These are phyloP conservation scores for Novymonas esmeraldas DNA, from an alignment of 208 protist species.

Conservation along the genomic window DNA sequence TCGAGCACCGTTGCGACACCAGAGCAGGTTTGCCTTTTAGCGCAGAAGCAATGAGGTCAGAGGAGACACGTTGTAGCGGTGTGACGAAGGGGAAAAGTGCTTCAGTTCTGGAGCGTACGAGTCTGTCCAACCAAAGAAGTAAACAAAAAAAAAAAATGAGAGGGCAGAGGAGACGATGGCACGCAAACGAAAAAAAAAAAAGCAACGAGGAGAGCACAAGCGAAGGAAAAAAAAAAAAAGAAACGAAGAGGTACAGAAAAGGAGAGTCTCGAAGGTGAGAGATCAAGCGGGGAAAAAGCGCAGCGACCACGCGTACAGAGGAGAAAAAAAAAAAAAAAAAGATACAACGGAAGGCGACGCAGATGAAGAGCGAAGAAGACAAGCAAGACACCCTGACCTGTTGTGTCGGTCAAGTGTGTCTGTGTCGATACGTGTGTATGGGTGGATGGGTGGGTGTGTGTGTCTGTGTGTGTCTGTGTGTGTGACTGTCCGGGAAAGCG, in stretches of 20 bases:
- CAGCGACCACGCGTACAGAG: neutral
- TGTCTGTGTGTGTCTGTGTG: neutral
- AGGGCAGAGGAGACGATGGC: neutral
- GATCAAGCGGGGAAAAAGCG: conserved; percentile 2
- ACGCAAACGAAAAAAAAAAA: neutral
- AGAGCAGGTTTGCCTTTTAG: no score
- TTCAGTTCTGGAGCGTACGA: no score
- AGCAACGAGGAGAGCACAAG: neutral
- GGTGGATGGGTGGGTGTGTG: neutral
- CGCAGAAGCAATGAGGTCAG: conserved; percentile 1
- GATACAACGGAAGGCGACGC: neutral
- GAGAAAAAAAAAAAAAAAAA: conserved; percentile 7
- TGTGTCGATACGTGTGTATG: neutral
- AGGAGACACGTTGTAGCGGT: conserved; percentile 1
- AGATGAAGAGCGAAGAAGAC: neutral
- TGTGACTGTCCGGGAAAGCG: neutral
- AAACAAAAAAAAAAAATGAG: neutral
- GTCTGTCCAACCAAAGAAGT: neutral
- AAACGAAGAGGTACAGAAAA: neutral
- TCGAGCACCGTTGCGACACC: no score
- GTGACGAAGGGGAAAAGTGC: neutral
- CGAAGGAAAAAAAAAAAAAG: neutral
- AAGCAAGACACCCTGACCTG: neutral
- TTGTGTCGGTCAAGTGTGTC: neutral
- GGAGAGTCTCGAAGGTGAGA: neutral